Evolutionary conservation across 2,329 filamentous ascomycete genomes (phyloP), one percentile per base, ranked within the genome.

Genomic region (Fusarium vanettenii): DNA sequence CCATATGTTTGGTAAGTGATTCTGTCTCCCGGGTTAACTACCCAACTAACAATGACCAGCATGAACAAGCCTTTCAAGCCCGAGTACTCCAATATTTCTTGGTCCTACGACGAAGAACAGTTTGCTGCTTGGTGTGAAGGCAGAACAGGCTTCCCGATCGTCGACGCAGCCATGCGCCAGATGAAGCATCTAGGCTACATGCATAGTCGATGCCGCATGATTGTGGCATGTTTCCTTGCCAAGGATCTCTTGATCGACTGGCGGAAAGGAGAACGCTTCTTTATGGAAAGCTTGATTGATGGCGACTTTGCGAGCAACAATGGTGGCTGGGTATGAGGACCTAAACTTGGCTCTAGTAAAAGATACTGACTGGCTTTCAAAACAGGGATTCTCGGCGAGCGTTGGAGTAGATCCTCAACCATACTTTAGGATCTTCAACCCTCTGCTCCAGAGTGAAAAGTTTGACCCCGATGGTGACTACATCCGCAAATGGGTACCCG

Each of bases 341-440:
- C 3, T 8, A 1, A 31, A 20, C 6, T 7, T 31, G 10, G 5
- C 48, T 31, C 6, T 31, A 2, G 16, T 6, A 52, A 6, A 8
- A 52, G 6, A 13, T n/a, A 11, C 27, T 52, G 6, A 52, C 48
- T 5, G 9, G 5, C 25, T 31, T 52, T 52, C 18, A 52, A 20
- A 20, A 52, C 27, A 52, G 48, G 89, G 84, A 1, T 86, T 85
- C 71, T 83, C 87, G 27, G 91, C 92, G 6, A 90, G 88, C 20
- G 92, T 92, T 0, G 93, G 94, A 2, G 93, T 95, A 8, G 94
- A 97, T 81, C 93, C 94, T 2, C 94, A 97, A 82, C 95, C 95
- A 0, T 98, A 97, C 80, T 98, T 98, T 73, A 89, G 95, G 8
- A 93, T 98, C 61, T 98, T 98, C 84, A 98, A 97, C 78, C 95